These are phyloP conservation scores for Chlorencoelia australis DNA, from an alignment of 2,329 filamentous ascomycete species.

Conservation along the genomic window DNA sequence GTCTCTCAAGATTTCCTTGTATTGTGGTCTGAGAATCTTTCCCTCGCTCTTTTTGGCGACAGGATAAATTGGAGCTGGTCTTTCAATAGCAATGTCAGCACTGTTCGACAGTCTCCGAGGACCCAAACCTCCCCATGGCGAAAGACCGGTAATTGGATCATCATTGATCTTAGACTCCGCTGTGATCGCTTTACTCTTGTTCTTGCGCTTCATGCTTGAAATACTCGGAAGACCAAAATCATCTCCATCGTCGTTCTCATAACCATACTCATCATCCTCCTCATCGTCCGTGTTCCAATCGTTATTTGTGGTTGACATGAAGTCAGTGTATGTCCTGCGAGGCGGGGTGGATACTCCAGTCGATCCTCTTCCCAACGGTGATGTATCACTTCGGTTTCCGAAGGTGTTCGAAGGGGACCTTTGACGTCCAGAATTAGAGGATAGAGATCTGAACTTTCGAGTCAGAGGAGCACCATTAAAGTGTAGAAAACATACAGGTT, in stretches of 20 bases:
- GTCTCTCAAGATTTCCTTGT: slow-evolving; percentile 85
- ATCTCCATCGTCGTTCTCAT: slow-evolving; percentile 79
- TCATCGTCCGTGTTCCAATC: slow-evolving; percentile 70
- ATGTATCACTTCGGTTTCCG: slow-evolving; percentile 44
- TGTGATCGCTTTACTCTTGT: slow-evolving; percentile 19
- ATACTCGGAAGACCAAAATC: slow-evolving; percentile 92
- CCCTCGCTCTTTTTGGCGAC: slow-evolving; percentile 82
- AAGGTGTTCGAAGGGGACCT: slow-evolving; percentile 63
- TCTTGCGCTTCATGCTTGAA: slow-evolving; percentile 77
- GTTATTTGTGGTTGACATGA: slow-evolving; percentile 71
- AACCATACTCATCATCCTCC: slow-evolving; percentile 64
- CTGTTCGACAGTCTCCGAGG: slow-evolving; percentile 67
- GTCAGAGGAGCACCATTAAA: background rate
- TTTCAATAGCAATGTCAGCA: slow-evolving; percentile 87
- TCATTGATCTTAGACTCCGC: slow-evolving; percentile 12
- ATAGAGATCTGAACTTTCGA: slow-evolving; percentile 41
- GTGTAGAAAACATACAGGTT: slow-evolving; percentile 48
- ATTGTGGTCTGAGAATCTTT: slow-evolving; percentile 93
- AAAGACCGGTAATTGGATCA: slow-evolving; percentile 3
- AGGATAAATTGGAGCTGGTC: slow-evolving; percentile 73
- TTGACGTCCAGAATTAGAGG: slow-evolving; percentile 53
- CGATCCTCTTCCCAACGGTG: slow-evolving; percentile 42
- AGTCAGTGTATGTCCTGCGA: slow-evolving; percentile 67
- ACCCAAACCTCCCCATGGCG: slow-evolving; percentile 29
- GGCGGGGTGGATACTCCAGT: slow-evolving; percentile 51